phyloP scores from a whole-genome alignment of 2,329 filamentous ascomycete genomes.

The Aulographum hederae region DNA sequence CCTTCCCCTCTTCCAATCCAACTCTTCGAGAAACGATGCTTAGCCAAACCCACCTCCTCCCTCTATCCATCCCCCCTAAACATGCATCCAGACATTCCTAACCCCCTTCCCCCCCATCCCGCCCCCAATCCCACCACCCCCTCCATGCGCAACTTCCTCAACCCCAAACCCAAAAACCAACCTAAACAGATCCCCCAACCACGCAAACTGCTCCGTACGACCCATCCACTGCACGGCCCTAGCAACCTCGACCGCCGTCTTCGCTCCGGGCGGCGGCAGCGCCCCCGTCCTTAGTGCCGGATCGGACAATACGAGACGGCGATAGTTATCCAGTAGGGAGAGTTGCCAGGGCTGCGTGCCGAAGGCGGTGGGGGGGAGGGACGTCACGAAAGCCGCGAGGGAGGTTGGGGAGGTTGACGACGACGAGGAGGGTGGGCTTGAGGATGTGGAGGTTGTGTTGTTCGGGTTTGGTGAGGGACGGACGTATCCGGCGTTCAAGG shows the following conservation, averaged over 20 bases:
- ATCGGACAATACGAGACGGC: constrained; percentile 60
- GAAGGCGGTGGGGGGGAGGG: constrained; percentile 59
- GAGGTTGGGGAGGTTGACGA: constrained; percentile 19
- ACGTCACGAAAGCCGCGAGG: constrained; percentile 59
- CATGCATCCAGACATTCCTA: too few relatives aligned
- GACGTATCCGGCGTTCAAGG: constrained; percentile 66
- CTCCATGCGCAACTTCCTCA: too few relatives aligned
- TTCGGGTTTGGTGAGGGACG: constrained; percentile 32
- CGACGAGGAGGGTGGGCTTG: not conserved
- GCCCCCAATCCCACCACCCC: constrained; percentile 28
- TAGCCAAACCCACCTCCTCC: too few relatives aligned
- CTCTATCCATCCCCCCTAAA: too few relatives aligned
- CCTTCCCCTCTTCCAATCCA: too few relatives aligned
- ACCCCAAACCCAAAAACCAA: constrained; percentile 71
- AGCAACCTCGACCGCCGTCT: constrained; percentile 59
- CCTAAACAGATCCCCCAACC: constrained; percentile 65
- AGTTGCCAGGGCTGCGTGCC: constrained; percentile 53
- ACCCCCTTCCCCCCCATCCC: too few relatives aligned
- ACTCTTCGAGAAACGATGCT: too few relatives aligned
- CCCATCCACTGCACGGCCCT: constrained; percentile 64
- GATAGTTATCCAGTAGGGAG: constrained; percentile 59
- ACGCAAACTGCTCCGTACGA: constrained; percentile 53
- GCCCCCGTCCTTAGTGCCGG: constrained; percentile 40
- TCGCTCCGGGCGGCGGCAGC: constrained; percentile 19
- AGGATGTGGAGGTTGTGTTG: constrained; percentile 23